Evolutionary conservation across 2,329 filamentous ascomycete genomes (phyloP), one percentile per base, ranked within the genome.

Genomic region (Nigrospora sphaerica): DNA sequence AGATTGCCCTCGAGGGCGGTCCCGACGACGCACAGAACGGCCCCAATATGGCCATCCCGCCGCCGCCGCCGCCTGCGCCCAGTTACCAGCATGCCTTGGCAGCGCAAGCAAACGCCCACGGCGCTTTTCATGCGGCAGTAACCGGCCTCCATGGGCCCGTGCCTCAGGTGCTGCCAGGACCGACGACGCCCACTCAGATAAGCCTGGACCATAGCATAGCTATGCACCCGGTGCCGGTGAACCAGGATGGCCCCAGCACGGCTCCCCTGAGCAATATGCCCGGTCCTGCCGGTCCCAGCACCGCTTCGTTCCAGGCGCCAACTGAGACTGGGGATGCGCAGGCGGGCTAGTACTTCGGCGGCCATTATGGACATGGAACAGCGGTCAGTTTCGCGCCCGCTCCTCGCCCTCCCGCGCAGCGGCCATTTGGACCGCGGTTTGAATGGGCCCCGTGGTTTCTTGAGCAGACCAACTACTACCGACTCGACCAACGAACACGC

Each of bases 1-100:
- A 64, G 34, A 54, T 60, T 39, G 61, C 59, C 49, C 49, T 60
- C 17, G 57, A 57, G 32, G 44, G 51, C 31, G 52, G 52, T 28
- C 56, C 57, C 39, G 48, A 57, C 13, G 47, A 57, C 34, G 32
- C 46, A 17, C 33, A 39, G 37, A 49, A 52, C 38, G 40, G 44
- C 31, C 37, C 42, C 14, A 48, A 48, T 39, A 23, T 51, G 32
- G 45, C 45, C 14, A 49, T 55, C 4, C 56, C 54, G 1, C 59
- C 56, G 9, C 54, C 53, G 13, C 47, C 44, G 6, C 50, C 52
- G 38, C 52, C 48, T 18, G 33, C 32, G 3, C 40, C 40, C 23
- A 28, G 7, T 28, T 10, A 28, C 7, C 23, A 28, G 23, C 23
- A 28, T 10, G 18, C 38, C 6, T 37, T 37, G 11, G 35, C 35